Evolutionary conservation across 495 filamentous ascomycete species (phyloP).

Genomic region (Oleoguttula mirabilis): DNA sequence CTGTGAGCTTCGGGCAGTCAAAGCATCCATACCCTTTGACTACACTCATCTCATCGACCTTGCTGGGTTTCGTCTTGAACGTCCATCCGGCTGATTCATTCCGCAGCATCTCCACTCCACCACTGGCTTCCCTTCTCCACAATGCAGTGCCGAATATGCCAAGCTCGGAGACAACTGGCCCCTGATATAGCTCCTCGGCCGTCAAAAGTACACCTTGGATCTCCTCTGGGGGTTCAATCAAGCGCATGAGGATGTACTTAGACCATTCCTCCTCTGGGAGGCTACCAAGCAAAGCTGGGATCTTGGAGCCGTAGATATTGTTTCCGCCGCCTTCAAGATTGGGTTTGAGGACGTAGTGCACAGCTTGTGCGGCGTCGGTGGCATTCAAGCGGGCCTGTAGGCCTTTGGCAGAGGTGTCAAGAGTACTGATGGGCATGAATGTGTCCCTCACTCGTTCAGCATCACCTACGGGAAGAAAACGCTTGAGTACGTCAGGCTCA

Average conservation of each 20-base stretch:
- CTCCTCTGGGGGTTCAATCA: slow-evolving; percentile 11
- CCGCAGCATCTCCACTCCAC: slow-evolving; percentile 12
- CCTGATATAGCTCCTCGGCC: slow-evolving; percentile 15
- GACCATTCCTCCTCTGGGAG: slow-evolving; percentile 18
- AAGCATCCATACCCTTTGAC: slow-evolving; percentile 18
- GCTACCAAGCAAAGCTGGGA: slow-evolving; percentile 15
- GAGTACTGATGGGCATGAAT: slow-evolving; percentile 15
- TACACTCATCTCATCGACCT: slow-evolving; percentile 25
- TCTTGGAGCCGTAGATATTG: slow-evolving; percentile 21
- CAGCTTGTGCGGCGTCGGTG: neutral
- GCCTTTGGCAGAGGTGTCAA: slow-evolving; percentile 13
- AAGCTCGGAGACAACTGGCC: slow-evolving; percentile 21
- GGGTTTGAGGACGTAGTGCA: slow-evolving; percentile 21
- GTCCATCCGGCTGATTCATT: slow-evolving; percentile 21
- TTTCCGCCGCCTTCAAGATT: slow-evolving; percentile 22
- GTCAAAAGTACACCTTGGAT: slow-evolving; percentile 12
- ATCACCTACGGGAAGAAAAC: slow-evolving; percentile 9
- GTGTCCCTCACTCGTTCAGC: slow-evolving; percentile 2
- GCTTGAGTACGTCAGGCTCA: slow-evolving; percentile 10
- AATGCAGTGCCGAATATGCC: slow-evolving; percentile 20
- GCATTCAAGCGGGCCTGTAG: slow-evolving; percentile 1
- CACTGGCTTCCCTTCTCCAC: slow-evolving; percentile 9
- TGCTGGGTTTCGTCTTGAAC: slow-evolving; percentile 22
- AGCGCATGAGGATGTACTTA: slow-evolving; percentile 20
- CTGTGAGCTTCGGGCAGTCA: slow-evolving; percentile 16